These are phyloP conservation scores for Cyberlindnera lachancei DNA, from an alignment of 805 yeast genomes.

Conservation along the genomic window DNA sequence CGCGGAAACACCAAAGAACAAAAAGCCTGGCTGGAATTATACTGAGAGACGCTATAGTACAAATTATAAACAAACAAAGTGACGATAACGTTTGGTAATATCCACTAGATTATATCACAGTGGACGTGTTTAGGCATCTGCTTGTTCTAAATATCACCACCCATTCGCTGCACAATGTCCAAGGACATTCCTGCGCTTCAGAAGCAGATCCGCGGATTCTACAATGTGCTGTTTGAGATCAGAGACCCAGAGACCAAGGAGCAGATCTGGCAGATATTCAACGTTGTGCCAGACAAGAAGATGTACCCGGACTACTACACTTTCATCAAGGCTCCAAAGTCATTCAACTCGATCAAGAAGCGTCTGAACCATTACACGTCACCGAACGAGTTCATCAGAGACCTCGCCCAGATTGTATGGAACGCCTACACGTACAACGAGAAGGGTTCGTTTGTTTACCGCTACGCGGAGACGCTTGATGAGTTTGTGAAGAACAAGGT, in stretches of 20 bases:
- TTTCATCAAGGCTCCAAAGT: conserved; percentile 71
- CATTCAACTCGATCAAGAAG: conserved; percentile 64
- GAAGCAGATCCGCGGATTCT: conserved; percentile 20
- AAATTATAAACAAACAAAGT: too few species aligned
- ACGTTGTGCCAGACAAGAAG: conserved; percentile 63
- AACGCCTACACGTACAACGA: conserved; percentile 83
- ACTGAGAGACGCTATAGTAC: too few species aligned
- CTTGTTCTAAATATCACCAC: too few species aligned
- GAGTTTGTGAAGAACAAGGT: conserved; percentile 30
- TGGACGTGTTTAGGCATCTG: too few species aligned
- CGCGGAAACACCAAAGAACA: too few species aligned
- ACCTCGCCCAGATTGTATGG: conserved; percentile 81
- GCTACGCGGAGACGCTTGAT: conserved; percentile 50
- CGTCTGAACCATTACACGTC: conserved; percentile 47
- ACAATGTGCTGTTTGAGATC: conserved; percentile 34
- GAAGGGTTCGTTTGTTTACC: conserved; percentile 57
- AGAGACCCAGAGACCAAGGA: conserved; percentile 31
- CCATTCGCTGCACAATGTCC: too few species aligned
- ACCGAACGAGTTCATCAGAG: conserved; percentile 65
- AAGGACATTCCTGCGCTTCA: conserved; percentile 12
- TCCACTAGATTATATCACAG: too few species aligned
- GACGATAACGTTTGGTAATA: too few species aligned
- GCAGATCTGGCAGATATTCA: conserved; percentile 50
- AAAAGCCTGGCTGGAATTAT: too few species aligned
- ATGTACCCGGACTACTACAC: conserved; percentile 73